Evolutionary conservation across 2,329 filamentous ascomycete genomes (phyloP).

Genomic region (Fusarium tanahbumbuense): DNA sequence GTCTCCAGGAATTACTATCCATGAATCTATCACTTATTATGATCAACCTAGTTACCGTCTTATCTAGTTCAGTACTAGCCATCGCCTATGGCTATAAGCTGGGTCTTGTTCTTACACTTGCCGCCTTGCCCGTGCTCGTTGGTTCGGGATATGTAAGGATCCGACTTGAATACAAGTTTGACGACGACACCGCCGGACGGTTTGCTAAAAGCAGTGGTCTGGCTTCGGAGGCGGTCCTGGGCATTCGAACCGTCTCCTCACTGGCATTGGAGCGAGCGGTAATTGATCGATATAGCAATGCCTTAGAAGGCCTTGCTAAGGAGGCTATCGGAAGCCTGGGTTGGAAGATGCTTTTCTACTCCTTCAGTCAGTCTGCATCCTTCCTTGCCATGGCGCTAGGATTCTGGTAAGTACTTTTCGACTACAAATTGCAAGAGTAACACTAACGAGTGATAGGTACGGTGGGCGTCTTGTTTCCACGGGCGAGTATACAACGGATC

Average conservation of each 20-base stretch:
- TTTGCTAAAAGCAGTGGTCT: conserved; percentile 61
- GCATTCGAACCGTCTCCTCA: conserved; percentile 62
- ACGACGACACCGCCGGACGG: conserved; percentile 56
- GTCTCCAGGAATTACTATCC: conserved; percentile 62
- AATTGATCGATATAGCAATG: conserved; percentile 50
- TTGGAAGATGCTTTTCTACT: conserved; percentile 57
- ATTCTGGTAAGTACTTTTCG: conserved; percentile 50
- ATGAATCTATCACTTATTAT: conserved; percentile 61
- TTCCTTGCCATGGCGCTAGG: conserved; percentile 55
- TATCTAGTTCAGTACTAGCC: conserved; percentile 59
- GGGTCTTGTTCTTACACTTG: conserved; percentile 60
- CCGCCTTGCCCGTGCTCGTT: conserved; percentile 59
- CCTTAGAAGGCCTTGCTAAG: conserved; percentile 49
- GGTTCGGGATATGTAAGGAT: conserved; percentile 61
- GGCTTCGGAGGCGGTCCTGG: conserved; percentile 62
- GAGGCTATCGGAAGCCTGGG: conserved; percentile 48
- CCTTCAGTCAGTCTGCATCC: conserved; percentile 55
- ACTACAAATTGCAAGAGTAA: not conserved
- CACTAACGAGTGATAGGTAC: conserved; percentile 46
- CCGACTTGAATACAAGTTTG: conserved; percentile 60
- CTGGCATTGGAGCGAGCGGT: conserved; percentile 60
- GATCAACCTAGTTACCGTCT: conserved; percentile 59
- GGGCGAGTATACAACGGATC: conserved; percentile 59
- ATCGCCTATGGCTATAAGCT: conserved; percentile 63
- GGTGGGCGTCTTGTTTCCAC: conserved; percentile 55